Conservation (phyloP, 1,284 basidiomycete species). For the Mrakiaceae sp. region DNA sequence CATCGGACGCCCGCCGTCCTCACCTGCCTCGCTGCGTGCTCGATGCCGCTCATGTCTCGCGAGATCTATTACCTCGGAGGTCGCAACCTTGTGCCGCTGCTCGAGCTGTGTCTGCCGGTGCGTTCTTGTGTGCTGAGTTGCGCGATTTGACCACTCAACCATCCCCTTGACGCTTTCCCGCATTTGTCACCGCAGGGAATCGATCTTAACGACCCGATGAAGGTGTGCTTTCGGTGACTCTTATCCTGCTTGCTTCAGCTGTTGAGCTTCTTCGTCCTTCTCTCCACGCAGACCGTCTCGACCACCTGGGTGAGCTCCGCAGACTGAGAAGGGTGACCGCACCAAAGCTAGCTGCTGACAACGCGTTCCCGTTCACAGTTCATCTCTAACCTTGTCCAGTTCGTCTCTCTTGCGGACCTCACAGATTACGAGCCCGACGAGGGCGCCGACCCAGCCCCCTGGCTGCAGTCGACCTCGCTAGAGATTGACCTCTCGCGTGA, state of each 20-base stretch:
- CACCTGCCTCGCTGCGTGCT: slow-evolving; percentile 70
- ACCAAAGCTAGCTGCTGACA: too few species aligned
- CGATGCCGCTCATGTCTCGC: slow-evolving; percentile 67
- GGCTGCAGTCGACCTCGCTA: slow-evolving; percentile 15
- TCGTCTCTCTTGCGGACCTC: slow-evolving; percentile 72
- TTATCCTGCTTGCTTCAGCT: too few species aligned
- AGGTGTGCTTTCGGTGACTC: slow-evolving; percentile 43
- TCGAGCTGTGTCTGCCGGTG: slow-evolving; percentile 78
- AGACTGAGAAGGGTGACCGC: too few species aligned
- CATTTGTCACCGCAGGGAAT: slow-evolving; percentile 22
- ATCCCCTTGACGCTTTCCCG: neutral
- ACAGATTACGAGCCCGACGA: slow-evolving; percentile 32
- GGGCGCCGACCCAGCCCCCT: slow-evolving; percentile 3
- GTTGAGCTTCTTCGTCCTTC: too few species aligned
- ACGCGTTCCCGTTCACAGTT: slow-evolving; percentile 39
- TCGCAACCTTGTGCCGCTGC: slow-evolving; percentile 74
- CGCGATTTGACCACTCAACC: neutral
- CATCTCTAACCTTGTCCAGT: slow-evolving; percentile 63
- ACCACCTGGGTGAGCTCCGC: too few species aligned
- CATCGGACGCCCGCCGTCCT: slow-evolving; percentile 85
- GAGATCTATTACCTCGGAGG: slow-evolving; percentile 65
- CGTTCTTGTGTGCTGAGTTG: neutral
- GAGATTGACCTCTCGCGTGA: slow-evolving; percentile 21
- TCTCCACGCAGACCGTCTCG: too few species aligned
- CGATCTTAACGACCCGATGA: slow-evolving; percentile 76